These are phyloP conservation scores for Colletotrichum sp. DNA, from an alignment of 2,329 filamentous ascomycete genomes.

Conservation along the genomic window DNA sequence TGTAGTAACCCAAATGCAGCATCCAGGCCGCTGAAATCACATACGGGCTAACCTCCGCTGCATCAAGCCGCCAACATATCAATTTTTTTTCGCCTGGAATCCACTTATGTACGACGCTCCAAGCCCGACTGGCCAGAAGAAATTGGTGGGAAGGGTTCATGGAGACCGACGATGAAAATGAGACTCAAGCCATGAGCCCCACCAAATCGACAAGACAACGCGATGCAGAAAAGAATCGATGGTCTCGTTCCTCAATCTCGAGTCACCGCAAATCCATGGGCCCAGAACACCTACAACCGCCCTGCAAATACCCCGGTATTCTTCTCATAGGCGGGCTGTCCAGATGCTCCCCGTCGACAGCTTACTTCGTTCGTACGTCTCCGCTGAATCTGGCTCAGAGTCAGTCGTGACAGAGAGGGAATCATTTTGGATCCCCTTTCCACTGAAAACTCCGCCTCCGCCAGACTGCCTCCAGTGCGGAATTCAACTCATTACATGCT, in stretches of 20 bases:
- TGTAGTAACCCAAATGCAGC: neutral
- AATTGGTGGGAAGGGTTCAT: neutral
- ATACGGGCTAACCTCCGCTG: neutral
- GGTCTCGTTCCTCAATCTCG: neutral
- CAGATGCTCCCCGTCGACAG: neutral
- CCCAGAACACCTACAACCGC: neutral
- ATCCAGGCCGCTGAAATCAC: neutral
- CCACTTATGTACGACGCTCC: neutral
- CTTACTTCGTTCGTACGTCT: neutral
- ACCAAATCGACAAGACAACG: neutral
- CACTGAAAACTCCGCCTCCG: neutral
- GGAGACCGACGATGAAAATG: neutral
- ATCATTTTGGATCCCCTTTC: neutral
- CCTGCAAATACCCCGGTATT: neutral
- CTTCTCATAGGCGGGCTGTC: too few relatives aligned
- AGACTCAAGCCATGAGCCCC: neutral
- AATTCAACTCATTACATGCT: neutral
- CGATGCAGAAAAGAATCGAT: neutral
- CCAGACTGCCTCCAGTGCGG: neutral
- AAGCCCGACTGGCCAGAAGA: neutral
- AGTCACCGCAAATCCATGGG: neutral
- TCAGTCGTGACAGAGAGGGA: neutral
- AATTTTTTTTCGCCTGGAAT: neutral
- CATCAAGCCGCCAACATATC: neutral
- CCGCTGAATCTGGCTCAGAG: neutral